These are phyloP conservation scores for Diplocarpon rosae DNA, from an alignment of 2,329 filamentous ascomycete species.

Conservation along the genomic window DNA sequence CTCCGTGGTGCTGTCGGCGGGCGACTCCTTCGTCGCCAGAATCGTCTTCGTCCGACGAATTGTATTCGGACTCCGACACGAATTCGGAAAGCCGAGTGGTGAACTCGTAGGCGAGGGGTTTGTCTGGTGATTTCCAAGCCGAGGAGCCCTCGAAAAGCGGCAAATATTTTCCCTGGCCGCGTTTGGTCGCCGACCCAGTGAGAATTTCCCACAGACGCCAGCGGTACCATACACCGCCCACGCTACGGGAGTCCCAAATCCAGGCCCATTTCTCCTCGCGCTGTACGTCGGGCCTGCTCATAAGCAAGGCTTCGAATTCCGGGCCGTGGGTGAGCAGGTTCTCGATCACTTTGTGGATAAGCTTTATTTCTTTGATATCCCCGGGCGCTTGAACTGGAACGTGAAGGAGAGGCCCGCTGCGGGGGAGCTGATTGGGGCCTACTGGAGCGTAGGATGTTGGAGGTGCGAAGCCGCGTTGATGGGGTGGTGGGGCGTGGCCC, in stretches of 20 bases:
- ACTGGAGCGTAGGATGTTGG: conserved; percentile 55
- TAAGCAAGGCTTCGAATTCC: conserved; percentile 84
- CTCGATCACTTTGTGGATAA: conserved; percentile 85
- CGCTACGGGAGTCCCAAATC: conserved; percentile 77
- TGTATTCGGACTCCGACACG: conserved; percentile 73
- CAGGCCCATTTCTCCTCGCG: conserved; percentile 85
- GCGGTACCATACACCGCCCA: conserved; percentile 79
- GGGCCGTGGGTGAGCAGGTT: conserved; percentile 67
- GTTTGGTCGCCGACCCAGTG: conserved; percentile 46
- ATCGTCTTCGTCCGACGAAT: conserved; percentile 76
- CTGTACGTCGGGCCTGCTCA: conserved; percentile 76
- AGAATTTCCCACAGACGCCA: conserved; percentile 84
- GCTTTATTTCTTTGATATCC: conserved; percentile 65
- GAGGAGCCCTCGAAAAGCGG: conserved; percentile 66
- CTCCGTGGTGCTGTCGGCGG: conserved; percentile 31
- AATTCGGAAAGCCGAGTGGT: conserved; percentile 67
- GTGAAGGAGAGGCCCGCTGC: conserved; percentile 41
- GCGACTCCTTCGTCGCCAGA: conserved; percentile 40
- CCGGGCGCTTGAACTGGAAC: conserved; percentile 65
- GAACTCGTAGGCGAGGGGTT: conserved; percentile 69
- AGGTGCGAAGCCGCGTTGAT: conserved; percentile 61
- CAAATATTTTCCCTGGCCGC: conserved; percentile 41
- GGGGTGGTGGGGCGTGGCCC: conserved; percentile 37
- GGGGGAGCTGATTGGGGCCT: conserved; percentile 23
- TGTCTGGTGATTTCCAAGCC: conserved; percentile 67